phyloP scores from a whole-genome alignment of 2,329 filamentous ascomycete species.

The Arthroderma uncinatum region DNA sequence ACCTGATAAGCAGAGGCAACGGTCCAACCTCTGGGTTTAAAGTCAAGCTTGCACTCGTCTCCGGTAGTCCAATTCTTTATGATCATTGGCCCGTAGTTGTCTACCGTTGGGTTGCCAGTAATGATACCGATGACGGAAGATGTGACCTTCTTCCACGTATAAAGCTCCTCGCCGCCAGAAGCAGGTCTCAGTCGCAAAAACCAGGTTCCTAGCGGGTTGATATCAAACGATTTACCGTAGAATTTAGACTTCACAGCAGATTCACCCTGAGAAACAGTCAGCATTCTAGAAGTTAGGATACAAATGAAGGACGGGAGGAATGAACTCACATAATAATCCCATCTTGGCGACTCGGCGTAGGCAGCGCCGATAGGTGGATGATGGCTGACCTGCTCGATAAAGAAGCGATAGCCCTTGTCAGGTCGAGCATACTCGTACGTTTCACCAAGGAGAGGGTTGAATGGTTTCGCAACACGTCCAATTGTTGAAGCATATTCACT shows the following conservation, averaged over 20 bases:
- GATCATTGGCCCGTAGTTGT: slow-evolving; percentile 96
- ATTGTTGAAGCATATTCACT: slow-evolving; percentile 97
- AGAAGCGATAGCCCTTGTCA: slow-evolving; percentile 96
- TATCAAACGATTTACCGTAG: slow-evolving; percentile 93
- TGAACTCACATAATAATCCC: slow-evolving; percentile 68
- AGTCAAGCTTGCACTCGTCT: slow-evolving; percentile 78
- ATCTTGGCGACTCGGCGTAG: slow-evolving; percentile 81
- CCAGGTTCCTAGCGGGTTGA: slow-evolving; percentile 94
- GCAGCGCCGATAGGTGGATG: slow-evolving; percentile 91
- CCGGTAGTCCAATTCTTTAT: slow-evolving; percentile 96
- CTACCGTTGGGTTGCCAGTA: slow-evolving; percentile 88
- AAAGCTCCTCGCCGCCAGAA: slow-evolving; percentile 68
- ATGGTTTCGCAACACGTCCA: slow-evolving; percentile 91
- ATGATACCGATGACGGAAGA: slow-evolving; percentile 98
- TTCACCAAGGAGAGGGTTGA: slow-evolving; percentile 91
- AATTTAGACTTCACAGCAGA: slow-evolving; percentile 94
- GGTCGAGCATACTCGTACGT: slow-evolving; percentile 94
- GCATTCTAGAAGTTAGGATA: not conserved
- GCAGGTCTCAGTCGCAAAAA: slow-evolving; percentile 75
- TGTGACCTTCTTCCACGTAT: slow-evolving; percentile 98
- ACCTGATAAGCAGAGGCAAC: slow-evolving; percentile 84
- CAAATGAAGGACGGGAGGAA: not conserved
- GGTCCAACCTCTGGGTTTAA: slow-evolving; percentile 94
- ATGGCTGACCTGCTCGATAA: slow-evolving; percentile 96
- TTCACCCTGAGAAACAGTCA: slow-evolving; percentile 51